Percentiles rank a stretch among this genome's conserved stretches.
phyloP scores from a whole-genome alignment of 495 filamentous ascomycete genomes.

The Aspergillus baeticus region DNA sequence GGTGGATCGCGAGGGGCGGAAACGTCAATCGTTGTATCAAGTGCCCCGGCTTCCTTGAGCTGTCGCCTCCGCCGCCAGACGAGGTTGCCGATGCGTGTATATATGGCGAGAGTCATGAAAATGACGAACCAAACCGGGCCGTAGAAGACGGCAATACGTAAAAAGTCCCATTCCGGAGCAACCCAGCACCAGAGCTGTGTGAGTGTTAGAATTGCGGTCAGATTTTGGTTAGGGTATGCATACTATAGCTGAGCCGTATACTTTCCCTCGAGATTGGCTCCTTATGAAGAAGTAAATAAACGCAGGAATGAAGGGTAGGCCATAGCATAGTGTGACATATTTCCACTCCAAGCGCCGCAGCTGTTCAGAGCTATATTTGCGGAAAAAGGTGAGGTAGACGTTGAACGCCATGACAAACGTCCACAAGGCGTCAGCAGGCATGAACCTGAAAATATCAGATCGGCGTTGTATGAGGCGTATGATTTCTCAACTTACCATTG shows the following conservation, averaged over 20 bases:
- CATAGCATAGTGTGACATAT: slow-evolving; percentile 74
- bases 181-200: slow-evolving; percentile 82
- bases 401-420: slow-evolving; percentile 85
- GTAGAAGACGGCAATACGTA: slow-evolving; percentile 78
- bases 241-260: slow-evolving; percentile 76
- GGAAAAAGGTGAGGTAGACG: slow-evolving; percentile 84
- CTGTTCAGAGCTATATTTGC: slow-evolving; percentile 64
- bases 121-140: slow-evolving; percentile 83
- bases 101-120: slow-evolving; percentile 67
- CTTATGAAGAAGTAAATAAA: slow-evolving; percentile 66
- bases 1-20: slow-evolving; percentile 33
- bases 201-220: not conserved
- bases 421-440: slow-evolving; percentile 75
- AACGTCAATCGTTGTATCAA: slow-evolving; percentile 38
- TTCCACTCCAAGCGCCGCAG: slow-evolving; percentile 69
- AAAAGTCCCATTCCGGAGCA: slow-evolving; percentile 61
- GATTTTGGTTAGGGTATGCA: slow-evolving; percentile 6
- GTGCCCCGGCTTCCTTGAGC: slow-evolving; percentile 37
- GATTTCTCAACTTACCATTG: slow-evolving; percentile 56
- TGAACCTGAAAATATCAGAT: slow-evolving; percentile 52
- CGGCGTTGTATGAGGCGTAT: slow-evolving; percentile 11
- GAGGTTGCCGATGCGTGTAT: slow-evolving; percentile 66
- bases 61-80: slow-evolving; percentile 58
- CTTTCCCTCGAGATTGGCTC: slow-evolving; percentile 41
- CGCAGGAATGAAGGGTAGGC: slow-evolving; percentile 69